phyloP scores from a whole-genome alignment of 2,329 filamentous ascomycete species.

The Xylariaceae sp. region DNA sequence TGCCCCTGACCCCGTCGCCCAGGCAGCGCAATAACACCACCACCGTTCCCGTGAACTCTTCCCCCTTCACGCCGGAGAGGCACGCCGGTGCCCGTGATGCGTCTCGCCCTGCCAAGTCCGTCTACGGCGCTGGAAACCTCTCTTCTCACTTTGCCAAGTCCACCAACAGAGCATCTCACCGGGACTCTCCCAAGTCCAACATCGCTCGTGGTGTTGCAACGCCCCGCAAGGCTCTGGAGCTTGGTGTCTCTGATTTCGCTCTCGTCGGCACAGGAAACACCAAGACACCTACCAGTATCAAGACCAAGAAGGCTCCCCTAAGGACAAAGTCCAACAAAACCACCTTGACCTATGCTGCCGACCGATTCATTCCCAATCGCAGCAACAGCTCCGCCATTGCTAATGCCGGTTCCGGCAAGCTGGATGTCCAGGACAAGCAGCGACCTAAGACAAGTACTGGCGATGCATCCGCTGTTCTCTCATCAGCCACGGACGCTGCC shows the following conservation, averaged over 20 bases:
- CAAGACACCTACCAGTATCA: constrained; percentile 55
- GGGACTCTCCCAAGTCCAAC: constrained; percentile 94
- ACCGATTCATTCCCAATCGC: constrained; percentile 96
- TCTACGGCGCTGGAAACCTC: constrained; percentile 72
- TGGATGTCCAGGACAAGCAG: constrained; percentile 67
- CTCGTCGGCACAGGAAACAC: constrained; percentile 75
- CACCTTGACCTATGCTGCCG: constrained; percentile 74
- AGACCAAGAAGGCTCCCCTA: constrained; percentile 54
- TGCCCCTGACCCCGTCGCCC: constrained; percentile 91
- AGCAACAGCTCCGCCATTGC: constrained; percentile 83
- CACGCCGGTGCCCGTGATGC: constrained; percentile 42
- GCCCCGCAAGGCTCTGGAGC: constrained; percentile 78
- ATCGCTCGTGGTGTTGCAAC: constrained; percentile 74
- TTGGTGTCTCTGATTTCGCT: constrained; percentile 89
- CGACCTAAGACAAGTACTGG: constrained; percentile 67
- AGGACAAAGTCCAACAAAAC: constrained; percentile 66
- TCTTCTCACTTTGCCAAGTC: constrained; percentile 75
- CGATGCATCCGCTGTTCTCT: constrained; percentile 74
- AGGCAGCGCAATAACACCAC: constrained; percentile 54
- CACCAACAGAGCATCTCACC: constrained; percentile 63
- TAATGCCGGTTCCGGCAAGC: constrained; percentile 79
- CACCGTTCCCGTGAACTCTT: constrained; percentile 55
- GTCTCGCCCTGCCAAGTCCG: constrained; percentile 61
- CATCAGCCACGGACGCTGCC: constrained; percentile 76
- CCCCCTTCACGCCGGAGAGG: constrained; percentile 74